Percentiles rank a stretch among this genome's conserved stretches.
These are phyloP conservation scores for Myrica gale DNA, from an alignment of 306 rosid genomes.

Conservation along the genomic window DNA sequence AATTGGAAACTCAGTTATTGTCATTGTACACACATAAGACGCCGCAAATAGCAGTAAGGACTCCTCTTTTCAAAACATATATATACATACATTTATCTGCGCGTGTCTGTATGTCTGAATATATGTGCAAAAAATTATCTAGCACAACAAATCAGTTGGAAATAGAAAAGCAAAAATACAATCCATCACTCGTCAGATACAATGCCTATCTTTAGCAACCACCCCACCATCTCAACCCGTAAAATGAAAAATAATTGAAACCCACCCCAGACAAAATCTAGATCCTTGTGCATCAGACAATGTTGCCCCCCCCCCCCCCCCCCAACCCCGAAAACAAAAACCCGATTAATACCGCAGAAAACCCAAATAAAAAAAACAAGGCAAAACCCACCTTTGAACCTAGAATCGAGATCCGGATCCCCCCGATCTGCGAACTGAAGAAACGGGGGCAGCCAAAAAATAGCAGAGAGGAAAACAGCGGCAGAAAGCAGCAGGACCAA, in stretches of 20 bases:
- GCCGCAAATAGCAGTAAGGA: neutral
- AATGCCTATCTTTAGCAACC: conserved; percentile 7
- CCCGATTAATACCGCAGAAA: neutral
- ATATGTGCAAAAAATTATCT: neutral
- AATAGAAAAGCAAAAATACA: neutral
- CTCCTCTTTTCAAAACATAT: neutral
- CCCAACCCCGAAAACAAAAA: too few relatives aligned
- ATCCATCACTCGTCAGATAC: neutral
- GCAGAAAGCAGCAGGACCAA: conserved; percentile 55
- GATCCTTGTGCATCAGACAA: conserved; percentile 46
- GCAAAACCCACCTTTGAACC: conserved; percentile 54
- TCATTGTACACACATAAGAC: neutral
- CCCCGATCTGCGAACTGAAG: conserved; percentile 54
- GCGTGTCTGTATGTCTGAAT: too few relatives aligned
- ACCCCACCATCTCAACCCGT: neutral
- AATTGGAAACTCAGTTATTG: neutral
- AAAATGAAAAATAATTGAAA: neutral
- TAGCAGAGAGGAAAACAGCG: conserved; percentile 74
- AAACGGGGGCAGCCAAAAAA: conserved; percentile 83
- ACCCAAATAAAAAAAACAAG: neutral
- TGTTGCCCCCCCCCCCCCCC: conserved; percentile 41
- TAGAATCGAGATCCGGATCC: conserved; percentile 49
- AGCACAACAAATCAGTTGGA: neutral
- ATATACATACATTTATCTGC: too few relatives aligned
- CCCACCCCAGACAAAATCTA: conserved; percentile 29